phyloP scores from a whole-genome alignment of 192 early-diverging fungal species.

The Coemansia sp. region DNA sequence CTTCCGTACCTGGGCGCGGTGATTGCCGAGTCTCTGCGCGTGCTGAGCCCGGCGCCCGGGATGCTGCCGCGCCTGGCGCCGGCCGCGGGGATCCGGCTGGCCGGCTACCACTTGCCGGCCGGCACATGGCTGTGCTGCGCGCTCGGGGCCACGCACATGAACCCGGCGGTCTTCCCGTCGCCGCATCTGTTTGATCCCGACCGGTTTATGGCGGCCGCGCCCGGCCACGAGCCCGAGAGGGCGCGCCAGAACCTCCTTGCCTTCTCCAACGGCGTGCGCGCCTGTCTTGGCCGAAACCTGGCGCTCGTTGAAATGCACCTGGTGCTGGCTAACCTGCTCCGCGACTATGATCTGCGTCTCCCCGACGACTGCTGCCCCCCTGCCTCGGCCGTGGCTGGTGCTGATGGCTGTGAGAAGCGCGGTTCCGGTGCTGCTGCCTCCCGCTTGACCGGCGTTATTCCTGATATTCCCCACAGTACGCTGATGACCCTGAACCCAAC shows the following conservation, averaged over 20 bases:
- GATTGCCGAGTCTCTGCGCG: slow-evolving; percentile 49
- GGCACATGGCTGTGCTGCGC: slow-evolving; percentile 52
- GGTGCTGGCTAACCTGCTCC: slow-evolving; percentile 47
- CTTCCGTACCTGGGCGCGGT: slow-evolving; percentile 50
- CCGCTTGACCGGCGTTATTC: slow-evolving; percentile 2
- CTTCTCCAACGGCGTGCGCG: slow-evolving; percentile 57
- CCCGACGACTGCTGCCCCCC: not conserved
- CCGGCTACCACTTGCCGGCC: slow-evolving; percentile 37
- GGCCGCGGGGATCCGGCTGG: slow-evolving; percentile 27
- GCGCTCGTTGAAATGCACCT: slow-evolving; percentile 56
- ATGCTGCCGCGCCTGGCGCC: slow-evolving; percentile 45
- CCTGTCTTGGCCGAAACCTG: slow-evolving; percentile 55
- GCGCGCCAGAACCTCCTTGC: slow-evolving; percentile 29
- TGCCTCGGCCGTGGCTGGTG: not conserved
- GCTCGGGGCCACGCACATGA: slow-evolving; percentile 33
- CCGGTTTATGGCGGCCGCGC: slow-evolving; percentile 29
- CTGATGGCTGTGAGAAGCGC: not conserved
- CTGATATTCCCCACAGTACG: slow-evolving; percentile 29
- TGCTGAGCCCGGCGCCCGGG: slow-evolving; percentile 40
- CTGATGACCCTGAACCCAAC: slow-evolving; percentile 43
- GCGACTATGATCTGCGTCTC: slow-evolving; percentile 25
- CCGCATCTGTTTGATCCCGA: slow-evolving; percentile 44
- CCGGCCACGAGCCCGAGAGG: not conserved
- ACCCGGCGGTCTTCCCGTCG: slow-evolving; percentile 17
- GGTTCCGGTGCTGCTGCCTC: not conserved